A percentile compares a stretch with the other conserved stretches of the same genome.
Conservation (phyloP, 306 rosid genomes). For the Mimosa pudica region DNA sequence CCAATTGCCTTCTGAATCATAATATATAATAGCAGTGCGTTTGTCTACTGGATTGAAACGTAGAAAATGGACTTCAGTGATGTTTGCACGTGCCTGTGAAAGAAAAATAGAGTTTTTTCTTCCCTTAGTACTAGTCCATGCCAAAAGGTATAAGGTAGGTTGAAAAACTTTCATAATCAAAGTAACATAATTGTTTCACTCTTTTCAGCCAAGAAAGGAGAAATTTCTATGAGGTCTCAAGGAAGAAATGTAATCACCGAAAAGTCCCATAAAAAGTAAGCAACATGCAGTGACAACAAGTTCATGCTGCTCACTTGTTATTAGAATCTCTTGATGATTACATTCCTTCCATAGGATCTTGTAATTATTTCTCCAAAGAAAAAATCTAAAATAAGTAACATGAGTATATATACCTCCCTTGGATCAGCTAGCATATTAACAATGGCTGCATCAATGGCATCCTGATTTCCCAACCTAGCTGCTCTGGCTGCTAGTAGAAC, state of each 20-base stretch:
- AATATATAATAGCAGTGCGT: constrained; percentile 84
- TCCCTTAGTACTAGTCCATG: constrained; percentile 26
- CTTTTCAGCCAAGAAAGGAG: too few relatives aligned
- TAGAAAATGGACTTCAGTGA: constrained; percentile 81
- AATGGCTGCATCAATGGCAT: constrained; percentile 82
- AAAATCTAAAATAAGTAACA: not conserved
- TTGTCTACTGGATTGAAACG: constrained; percentile 92
- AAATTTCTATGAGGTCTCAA: too few relatives aligned
- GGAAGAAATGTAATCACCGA: too few relatives aligned
- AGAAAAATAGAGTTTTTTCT: constrained; percentile 12
- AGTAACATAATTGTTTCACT: not conserved
- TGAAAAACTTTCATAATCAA: constrained; percentile 12
- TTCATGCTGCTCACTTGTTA: too few relatives aligned
- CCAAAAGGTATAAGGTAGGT: constrained; percentile 1
- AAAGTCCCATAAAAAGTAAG: too few relatives aligned
- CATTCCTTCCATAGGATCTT: too few relatives aligned
- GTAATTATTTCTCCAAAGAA: too few relatives aligned
- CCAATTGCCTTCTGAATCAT: constrained; percentile 64
- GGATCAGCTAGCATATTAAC: constrained; percentile 86
- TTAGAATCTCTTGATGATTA: too few relatives aligned
- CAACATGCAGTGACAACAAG: too few relatives aligned
- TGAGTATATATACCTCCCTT: constrained; percentile 56
- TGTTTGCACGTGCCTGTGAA: constrained; percentile 73
- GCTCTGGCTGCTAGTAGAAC: constrained; percentile 86
- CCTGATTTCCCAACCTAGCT: constrained; percentile 81